Base-by-base conservation (phyloP, 1,139 yeast genomes). In the Scheffersomyces segobiensis region DNA sequence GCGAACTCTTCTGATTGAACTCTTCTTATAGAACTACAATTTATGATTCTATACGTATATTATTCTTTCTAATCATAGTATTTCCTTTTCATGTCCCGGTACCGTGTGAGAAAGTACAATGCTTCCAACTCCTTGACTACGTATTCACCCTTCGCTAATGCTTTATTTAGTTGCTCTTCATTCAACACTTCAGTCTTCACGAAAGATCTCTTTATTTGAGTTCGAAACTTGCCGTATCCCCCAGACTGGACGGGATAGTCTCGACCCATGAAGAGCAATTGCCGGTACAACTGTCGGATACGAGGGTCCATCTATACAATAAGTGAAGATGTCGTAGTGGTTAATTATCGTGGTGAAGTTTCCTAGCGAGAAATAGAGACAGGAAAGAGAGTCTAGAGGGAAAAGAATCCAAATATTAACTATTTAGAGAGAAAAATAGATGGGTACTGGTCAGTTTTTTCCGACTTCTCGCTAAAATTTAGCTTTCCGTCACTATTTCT, bases 181-280 rank as follows among this genome's bases (percentile, higher is more conserved):
- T 54, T 59, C 7, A 22, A 56, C n/a, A 59, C 60, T 18, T 53
- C 53, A 3, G 70, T 74, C 57, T 53, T 59, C 50, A 59, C 64
- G 53, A 71, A 77, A 50, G 57, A 57, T 49, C 52, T 46, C 62
- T 76, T 68, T 56, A 72, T 56, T 55, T 58, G 57, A 18, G 52
- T 46, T 46, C 67, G 60, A 57, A 77, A 68, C 61, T 69, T 69
- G 21, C 22, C 42, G 52, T 66, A 70, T 1, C 79, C 82, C 12
- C 74, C 79, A 59, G 71, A 68, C 52, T 67, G 67, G 5, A 49
- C 61, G 5, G 81, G 81, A 60, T 77, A 77, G 49, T 76, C 80
- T 58, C 65, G 68, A 7, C 78, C 81, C 73, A 77, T 75, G 60
- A 68, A 77, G 14, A 77, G 64, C 46, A 78, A 65, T 50, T 63